Evolutionary conservation across 2,329 filamentous ascomycete species (phyloP).

Genomic region (Venturia pyrina): DNA sequence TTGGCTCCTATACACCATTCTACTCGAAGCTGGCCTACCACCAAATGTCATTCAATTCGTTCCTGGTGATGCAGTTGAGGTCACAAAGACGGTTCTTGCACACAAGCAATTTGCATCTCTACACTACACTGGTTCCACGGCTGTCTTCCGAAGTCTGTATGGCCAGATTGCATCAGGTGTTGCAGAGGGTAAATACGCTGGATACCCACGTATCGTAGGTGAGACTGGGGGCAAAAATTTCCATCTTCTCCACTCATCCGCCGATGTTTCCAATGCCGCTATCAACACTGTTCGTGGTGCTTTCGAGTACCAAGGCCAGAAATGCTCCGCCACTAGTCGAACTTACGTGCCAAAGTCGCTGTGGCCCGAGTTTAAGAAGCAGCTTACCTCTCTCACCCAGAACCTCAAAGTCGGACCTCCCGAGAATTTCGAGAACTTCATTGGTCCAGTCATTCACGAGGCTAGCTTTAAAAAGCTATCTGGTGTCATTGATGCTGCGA

Average conservation of each 20-base stretch:
- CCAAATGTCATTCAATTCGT: slow-evolving; percentile 88
- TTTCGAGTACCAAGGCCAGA: slow-evolving; percentile 87
- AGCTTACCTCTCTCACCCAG: slow-evolving; percentile 57
- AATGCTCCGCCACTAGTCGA: slow-evolving; percentile 78
- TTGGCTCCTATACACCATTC: slow-evolving; percentile 81
- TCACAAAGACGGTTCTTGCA: slow-evolving; percentile 66
- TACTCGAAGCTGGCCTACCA: slow-evolving; percentile 83
- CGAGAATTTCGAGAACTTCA: slow-evolving; percentile 64
- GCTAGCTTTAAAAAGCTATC: slow-evolving; percentile 72
- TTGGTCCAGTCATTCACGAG: slow-evolving; percentile 79
- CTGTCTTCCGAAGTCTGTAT: slow-evolving; percentile 82
- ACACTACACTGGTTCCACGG: slow-evolving; percentile 89
- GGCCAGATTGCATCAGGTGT: slow-evolving; percentile 75
- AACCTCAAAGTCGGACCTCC: slow-evolving; percentile 63
- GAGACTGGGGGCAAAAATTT: slow-evolving; percentile 95
- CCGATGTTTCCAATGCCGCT: slow-evolving; percentile 68
- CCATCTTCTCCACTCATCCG: slow-evolving; percentile 69
- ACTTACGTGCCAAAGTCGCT: slow-evolving; percentile 67
- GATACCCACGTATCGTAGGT: slow-evolving; percentile 81
- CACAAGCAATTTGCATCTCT: slow-evolving; percentile 81
- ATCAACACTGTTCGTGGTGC: slow-evolving; percentile 76
- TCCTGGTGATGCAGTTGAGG: slow-evolving; percentile 74
- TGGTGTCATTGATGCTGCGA: slow-evolving; percentile 68
- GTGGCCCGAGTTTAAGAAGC: slow-evolving; percentile 61
- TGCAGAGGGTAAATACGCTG: slow-evolving; percentile 68